Evolutionary conservation across 2,329 filamentous ascomycete species (phyloP).

Genomic region (Cladosporium sp.): DNA sequence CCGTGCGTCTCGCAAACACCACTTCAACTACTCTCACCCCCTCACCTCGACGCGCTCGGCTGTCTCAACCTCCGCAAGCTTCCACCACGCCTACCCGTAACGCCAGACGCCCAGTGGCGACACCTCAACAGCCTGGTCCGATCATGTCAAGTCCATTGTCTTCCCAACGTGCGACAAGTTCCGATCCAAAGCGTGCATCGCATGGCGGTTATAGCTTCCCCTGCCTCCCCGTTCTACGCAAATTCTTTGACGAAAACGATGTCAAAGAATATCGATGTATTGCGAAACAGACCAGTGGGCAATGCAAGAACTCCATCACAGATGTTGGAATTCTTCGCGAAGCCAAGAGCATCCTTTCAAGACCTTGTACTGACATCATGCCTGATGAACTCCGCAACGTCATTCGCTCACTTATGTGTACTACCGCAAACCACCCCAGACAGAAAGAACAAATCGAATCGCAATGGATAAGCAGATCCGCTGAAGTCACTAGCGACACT

Average conservation of each 20-base stretch:
- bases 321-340: background rate
- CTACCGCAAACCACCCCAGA: background rate
- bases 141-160: background rate
- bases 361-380: background rate
- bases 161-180: background rate
- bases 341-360: too few species aligned
- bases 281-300: background rate
- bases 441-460: background rate
- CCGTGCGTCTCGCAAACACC: too few species aligned
- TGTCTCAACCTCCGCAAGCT: background rate
- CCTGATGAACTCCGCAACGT: background rate
- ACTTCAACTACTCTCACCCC: too few species aligned
- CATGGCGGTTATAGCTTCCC: background rate
- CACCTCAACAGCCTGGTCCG: background rate
- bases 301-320: background rate
- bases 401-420: background rate
- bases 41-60: too few species aligned
- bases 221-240: background rate
- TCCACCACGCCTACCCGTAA: background rate
- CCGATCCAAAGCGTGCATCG: background rate
- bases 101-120: background rate
- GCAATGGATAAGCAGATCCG: background rate
- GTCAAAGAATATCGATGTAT: background rate
- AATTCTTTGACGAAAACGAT: background rate
- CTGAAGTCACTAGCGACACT: background rate